phyloP scores from a whole-genome alignment of 768 basidiomycete genomes.

The Tulasnella sp. region DNA sequence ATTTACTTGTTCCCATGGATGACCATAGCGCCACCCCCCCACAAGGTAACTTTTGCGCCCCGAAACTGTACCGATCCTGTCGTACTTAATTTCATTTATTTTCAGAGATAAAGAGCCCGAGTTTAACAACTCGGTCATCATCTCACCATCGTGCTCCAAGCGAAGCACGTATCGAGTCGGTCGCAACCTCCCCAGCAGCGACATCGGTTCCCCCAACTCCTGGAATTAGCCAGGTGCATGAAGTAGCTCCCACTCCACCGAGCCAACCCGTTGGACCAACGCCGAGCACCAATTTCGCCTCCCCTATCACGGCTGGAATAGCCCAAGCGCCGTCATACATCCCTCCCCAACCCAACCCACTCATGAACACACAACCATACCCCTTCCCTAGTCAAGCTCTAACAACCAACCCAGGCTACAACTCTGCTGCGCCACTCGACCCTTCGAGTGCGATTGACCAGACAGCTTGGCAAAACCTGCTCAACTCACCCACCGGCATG shows the following conservation, averaged over 20 bases:
- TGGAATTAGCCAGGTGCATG: not conserved
- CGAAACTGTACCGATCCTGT: not conserved
- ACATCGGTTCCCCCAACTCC: constrained; percentile 2
- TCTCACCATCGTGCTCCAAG: not conserved
- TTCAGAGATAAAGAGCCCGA: not conserved
- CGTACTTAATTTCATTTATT: not conserved
- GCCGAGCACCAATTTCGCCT: no score
- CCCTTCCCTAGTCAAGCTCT: not conserved
- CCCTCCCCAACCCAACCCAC: not conserved
- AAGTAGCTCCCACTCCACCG: not conserved
- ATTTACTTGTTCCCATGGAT: constrained; percentile 35
- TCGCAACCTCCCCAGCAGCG: constrained; percentile 2
- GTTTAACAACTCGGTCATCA: not conserved
- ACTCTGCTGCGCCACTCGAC: not conserved
- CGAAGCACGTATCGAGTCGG: constrained; percentile 14
- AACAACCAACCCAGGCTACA: not conserved
- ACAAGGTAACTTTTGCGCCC: not conserved
- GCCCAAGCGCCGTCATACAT: not conserved
- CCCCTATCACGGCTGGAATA: not conserved
- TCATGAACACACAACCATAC: not conserved
- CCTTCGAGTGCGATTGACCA: constrained; percentile 45
- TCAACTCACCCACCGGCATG: constrained; percentile 36
- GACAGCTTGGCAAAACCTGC: constrained; percentile 43
- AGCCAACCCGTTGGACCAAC: not conserved
- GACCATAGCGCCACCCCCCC: not conserved